These are phyloP conservation scores for Neofusicoccum ribis DNA, from an alignment of 2,329 filamentous ascomycete genomes.

Conservation along the genomic window DNA sequence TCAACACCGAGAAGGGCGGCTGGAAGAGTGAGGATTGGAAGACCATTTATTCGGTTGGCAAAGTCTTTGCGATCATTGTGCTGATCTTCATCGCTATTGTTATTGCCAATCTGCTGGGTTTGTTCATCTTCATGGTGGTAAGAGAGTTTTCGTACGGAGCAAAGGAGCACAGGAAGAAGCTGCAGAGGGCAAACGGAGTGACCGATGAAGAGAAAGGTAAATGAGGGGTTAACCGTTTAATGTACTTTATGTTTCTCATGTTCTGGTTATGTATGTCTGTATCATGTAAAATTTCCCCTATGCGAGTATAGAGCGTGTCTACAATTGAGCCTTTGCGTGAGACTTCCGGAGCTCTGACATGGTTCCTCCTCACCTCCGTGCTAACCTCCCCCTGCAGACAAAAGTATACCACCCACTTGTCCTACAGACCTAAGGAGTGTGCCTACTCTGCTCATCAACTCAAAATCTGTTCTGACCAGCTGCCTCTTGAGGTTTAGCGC, in stretches of 20 bases:
- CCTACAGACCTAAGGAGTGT: too few species aligned
- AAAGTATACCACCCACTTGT: too few species aligned
- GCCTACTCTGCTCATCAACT: too few species aligned
- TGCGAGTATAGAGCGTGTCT: too few species aligned
- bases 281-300: too few species aligned
- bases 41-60: neutral
- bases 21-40: neutral
- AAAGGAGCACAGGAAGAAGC: neutral
- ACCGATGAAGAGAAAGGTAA: constrained; percentile 5
- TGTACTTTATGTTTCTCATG: neutral
- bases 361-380: too few species aligned
- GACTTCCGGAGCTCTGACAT: too few species aligned
- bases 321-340: too few species aligned
- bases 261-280: too few species aligned
- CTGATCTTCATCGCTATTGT: neutral
- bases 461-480: too few species aligned
- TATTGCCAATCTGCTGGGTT: neutral
- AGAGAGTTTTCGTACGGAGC: neutral
- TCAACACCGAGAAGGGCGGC: neutral
- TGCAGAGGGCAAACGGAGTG: neutral
- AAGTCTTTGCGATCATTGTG: neutral
- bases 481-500: too few species aligned
- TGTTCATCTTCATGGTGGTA: constrained; percentile 2
- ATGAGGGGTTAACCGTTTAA: neutral
- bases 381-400: too few species aligned